Conservation (phyloP, 768 basidiomycete genomes). For the Hortiboletus flavorubellus region DNA sequence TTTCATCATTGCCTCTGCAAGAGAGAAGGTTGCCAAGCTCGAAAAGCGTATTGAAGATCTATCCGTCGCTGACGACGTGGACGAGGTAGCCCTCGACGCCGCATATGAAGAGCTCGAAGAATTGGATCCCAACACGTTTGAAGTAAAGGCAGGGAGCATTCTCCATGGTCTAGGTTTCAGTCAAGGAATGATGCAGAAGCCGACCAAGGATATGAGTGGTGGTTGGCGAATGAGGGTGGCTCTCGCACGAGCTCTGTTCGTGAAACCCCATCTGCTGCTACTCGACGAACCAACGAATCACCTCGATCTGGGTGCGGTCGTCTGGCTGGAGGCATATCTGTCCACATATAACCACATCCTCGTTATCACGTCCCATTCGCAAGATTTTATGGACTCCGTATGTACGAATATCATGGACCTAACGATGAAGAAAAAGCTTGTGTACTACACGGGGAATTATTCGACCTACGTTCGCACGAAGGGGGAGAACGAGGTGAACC, state of each 20-base stretch:
- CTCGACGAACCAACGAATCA: constrained; percentile 94
- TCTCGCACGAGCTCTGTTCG: constrained; percentile 90
- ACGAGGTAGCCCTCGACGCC: constrained; percentile 82
- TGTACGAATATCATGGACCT: constrained; percentile 99
- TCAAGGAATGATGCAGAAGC: constrained; percentile 88
- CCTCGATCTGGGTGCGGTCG: constrained; percentile 94
- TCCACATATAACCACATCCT: constrained; percentile 99
- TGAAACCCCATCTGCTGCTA: constrained; percentile 93
- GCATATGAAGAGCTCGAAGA: constrained; percentile 97
- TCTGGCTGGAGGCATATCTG: constrained; percentile 98
- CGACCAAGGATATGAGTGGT: constrained; percentile 98
- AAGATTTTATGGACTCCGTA: constrained; percentile 97
- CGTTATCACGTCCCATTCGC: constrained; percentile 96
- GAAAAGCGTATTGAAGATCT: constrained; percentile 94
- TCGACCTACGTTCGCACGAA: constrained; percentile 96
- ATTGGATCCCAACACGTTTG: constrained; percentile 93
- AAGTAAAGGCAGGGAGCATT: constrained; percentile 92
- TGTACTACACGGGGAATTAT: constrained; percentile 96
- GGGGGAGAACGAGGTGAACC: constrained; percentile 97
- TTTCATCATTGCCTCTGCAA: constrained; percentile 92
- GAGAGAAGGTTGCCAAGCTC: constrained; percentile 87
- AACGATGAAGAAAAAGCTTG: constrained; percentile 85
- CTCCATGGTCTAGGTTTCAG: constrained; percentile 97
- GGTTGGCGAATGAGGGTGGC: constrained; percentile 99
- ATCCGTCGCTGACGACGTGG: constrained; percentile 83